phyloP scores from a whole-genome alignment of 352 stramenopile species.

The Globisporangium cederbergense region DNA sequence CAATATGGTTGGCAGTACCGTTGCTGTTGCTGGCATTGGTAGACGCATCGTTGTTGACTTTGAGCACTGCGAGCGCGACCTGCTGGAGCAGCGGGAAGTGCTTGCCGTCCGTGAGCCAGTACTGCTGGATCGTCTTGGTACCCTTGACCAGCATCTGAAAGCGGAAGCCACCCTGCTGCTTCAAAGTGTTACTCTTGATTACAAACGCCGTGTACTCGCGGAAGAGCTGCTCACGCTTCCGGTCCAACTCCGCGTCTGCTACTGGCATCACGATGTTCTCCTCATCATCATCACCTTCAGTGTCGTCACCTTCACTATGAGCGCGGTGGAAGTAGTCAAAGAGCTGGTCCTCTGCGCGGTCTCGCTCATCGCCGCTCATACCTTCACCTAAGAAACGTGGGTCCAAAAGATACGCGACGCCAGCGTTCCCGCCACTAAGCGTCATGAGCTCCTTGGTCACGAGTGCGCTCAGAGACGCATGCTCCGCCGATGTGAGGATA shows the following conservation, averaged over 20 bases:
- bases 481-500: not conserved
- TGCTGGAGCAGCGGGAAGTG: slow-evolving; percentile 29
- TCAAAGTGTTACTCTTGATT: slow-evolving; percentile 25
- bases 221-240: slow-evolving; percentile 19
- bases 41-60: not conserved
- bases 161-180: slow-evolving; percentile 19
- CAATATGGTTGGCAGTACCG: not conserved
- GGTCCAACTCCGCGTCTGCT: not conserved
- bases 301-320: not conserved
- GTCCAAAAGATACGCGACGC: slow-evolving; percentile 16
- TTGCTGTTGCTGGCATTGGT: not conserved
- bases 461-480: not conserved
- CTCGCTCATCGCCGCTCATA: slow-evolving; percentile 23
- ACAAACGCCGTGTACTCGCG: slow-evolving; percentile 34
- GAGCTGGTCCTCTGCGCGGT: slow-evolving; percentile 31
- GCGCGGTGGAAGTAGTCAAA: slow-evolving; percentile 19
- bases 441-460: not conserved
- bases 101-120: slow-evolving; percentile 29
- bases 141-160: slow-evolving; percentile 25
- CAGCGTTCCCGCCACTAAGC: slow-evolving; percentile 1
- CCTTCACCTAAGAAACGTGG: slow-evolving; percentile 16
- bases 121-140: slow-evolving; percentile 33
- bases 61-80: slow-evolving; percentile 26
- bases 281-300: slow-evolving; percentile 3
- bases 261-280: not conserved